phyloP scores from a whole-genome alignment of 2,329 filamentous ascomycete genomes.

The Sporothrix curviconia region DNA sequence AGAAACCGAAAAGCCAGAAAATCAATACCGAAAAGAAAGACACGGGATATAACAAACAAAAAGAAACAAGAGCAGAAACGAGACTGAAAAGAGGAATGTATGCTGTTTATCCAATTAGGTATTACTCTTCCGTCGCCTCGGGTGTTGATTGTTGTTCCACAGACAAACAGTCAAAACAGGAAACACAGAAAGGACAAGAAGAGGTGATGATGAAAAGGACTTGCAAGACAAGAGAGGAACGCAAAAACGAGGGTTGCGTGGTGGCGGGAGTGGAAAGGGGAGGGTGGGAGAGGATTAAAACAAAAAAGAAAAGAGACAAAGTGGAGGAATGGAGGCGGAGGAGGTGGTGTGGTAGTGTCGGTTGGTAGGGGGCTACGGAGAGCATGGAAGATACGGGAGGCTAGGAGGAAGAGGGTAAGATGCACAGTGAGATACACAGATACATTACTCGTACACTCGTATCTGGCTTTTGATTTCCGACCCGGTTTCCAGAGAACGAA shows the following conservation, averaged over 20 bases:
- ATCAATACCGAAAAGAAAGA: neutral
- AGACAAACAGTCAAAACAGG: neutral
- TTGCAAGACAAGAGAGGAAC: neutral
- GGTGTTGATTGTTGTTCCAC: neutral
- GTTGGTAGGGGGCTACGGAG: neutral
- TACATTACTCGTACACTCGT: too few species aligned
- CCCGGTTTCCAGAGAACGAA: too few species aligned
- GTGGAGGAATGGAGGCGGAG: slow-evolving; percentile 1
- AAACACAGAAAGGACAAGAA: too few species aligned
- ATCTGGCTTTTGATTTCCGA: too few species aligned
- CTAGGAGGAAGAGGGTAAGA: too few species aligned
- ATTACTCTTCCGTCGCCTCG: neutral
- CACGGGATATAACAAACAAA: neutral
- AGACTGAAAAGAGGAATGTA: neutral
- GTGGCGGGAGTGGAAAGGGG: neutral
- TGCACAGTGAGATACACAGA: too few species aligned
- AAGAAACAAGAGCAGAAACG: neutral
- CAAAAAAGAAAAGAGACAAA: slow-evolving; percentile 1
- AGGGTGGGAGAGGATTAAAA: neutral
- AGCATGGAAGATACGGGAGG: too few species aligned
- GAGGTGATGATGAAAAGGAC: neutral
- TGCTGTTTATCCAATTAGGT: neutral
- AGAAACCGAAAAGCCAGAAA: neutral
- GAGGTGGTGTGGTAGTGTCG: neutral
- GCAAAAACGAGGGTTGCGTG: neutral